Evolutionary conservation across 2,329 filamentous ascomycete species (phyloP).

Genomic region (Curvularia sp.): DNA sequence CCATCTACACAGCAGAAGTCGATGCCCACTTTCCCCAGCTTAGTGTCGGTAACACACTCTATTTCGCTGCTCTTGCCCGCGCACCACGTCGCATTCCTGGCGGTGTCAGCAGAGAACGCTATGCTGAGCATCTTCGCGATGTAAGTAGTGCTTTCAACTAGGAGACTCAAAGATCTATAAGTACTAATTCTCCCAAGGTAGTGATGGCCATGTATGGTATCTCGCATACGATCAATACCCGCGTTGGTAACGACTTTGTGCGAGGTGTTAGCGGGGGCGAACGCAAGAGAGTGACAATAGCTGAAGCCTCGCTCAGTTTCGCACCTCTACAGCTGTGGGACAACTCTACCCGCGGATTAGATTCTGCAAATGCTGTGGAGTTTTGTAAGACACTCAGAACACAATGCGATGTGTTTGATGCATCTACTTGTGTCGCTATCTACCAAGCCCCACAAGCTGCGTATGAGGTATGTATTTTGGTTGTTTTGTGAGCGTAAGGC

Average conservation of each 20-base stretch:
- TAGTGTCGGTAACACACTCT: constrained; percentile 77
- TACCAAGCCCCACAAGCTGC: constrained; percentile 64
- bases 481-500: not conserved
- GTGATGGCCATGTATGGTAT: constrained; percentile 79
- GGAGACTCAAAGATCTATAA: not conserved
- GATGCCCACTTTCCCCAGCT: constrained; percentile 81
- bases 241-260: constrained; percentile 75
- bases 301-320: constrained; percentile 54
- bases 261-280: constrained; percentile 75
- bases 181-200: constrained; percentile 51
- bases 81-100: constrained; percentile 66
- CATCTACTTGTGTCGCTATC: constrained; percentile 45
- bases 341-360: constrained; percentile 73
- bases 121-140: constrained; percentile 68
- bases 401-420: constrained; percentile 65
- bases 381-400: constrained; percentile 64
- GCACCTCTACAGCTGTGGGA: constrained; percentile 72
- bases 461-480: constrained; percentile 59
- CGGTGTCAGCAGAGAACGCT: constrained; percentile 62
- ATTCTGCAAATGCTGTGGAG: constrained; percentile 73
- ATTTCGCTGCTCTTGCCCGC: constrained; percentile 70
- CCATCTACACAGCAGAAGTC: constrained; percentile 83
- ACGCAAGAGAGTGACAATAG: constrained; percentile 47
- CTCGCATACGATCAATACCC: constrained; percentile 72
- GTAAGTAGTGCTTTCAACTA: constrained; percentile 8